Evolutionary conservation across 225 moss, liverwort and hornwort genomes (phyloP).

Genomic region (Polytrichum formosum): DNA sequence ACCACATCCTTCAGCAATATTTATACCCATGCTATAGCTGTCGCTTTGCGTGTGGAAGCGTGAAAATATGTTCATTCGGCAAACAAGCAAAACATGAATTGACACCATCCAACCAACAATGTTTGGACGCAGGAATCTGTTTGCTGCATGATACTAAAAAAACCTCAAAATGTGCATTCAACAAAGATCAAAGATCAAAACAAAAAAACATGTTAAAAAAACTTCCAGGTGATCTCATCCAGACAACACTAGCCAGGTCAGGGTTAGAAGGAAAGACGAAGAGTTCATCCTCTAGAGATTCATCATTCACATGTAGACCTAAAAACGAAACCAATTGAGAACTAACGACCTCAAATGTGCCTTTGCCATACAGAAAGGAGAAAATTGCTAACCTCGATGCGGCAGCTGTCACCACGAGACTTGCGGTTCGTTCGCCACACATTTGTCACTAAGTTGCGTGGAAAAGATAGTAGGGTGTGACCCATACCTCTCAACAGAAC

Average conservation of each 20-base stretch:
- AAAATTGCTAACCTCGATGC: conserved; percentile 7
- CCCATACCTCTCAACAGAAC: conserved; percentile 20
- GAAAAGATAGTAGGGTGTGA: conserved; percentile 12
- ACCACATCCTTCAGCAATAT: not conserved
- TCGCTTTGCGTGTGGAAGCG: not conserved
- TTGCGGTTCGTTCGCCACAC: conserved; percentile 14
- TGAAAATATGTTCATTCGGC: conserved; percentile 9
- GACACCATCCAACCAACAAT: not conserved
- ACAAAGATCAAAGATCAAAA: not conserved
- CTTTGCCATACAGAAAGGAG: not conserved
- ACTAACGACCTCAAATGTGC: conserved; percentile 5
- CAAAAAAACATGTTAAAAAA: not conserved
- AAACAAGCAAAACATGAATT: not conserved
- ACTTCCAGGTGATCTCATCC: not conserved
- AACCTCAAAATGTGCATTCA: too few species aligned
- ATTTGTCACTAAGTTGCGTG: conserved; percentile 19
- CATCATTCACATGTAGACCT: not conserved
- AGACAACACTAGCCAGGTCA: not conserved
- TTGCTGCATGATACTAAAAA: not conserved
- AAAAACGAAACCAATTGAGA: not conserved
- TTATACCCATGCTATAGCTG: not conserved
- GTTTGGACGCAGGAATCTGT: not conserved
- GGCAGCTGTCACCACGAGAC: not conserved
- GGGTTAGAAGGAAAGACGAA: not conserved
- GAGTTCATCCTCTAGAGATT: too few species aligned